Evolutionary conservation across 805 yeast genomes (phyloP).

Genomic region (Saturnispora halmiae): DNA sequence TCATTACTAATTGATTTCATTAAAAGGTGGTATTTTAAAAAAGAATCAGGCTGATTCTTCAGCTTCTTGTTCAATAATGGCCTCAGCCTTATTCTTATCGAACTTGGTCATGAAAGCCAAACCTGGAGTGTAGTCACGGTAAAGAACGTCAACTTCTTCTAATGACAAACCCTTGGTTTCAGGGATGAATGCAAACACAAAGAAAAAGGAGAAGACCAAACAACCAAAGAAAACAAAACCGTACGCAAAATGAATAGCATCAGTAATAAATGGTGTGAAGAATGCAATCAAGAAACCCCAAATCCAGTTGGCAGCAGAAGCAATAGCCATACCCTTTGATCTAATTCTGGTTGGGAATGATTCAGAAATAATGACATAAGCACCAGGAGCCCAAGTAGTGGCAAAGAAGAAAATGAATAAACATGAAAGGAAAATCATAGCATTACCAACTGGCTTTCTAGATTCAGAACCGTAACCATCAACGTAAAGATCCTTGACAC

Average conservation of each 20-base stretch:
- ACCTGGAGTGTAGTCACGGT: conserved; percentile 31
- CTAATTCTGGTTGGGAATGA: conserved; percentile 59
- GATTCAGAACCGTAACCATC: conserved; percentile 33
- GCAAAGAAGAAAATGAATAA: conserved; percentile 60
- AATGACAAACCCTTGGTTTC: conserved; percentile 50
- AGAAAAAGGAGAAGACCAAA: conserved; percentile 43
- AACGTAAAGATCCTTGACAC: conserved; percentile 39
- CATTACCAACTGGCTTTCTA: conserved; percentile 46
- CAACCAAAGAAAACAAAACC: conserved; percentile 52
- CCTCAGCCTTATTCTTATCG: conserved; percentile 14
- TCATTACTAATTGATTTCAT: neutral
- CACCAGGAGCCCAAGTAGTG: conserved; percentile 68
- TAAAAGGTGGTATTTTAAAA: neutral
- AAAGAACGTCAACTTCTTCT: conserved; percentile 49
- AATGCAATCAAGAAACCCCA: conserved; percentile 51
- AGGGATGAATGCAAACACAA: conserved; percentile 43
- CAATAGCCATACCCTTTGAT: conserved; percentile 54
- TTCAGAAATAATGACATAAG: conserved; percentile 58
- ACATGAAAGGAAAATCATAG: conserved; percentile 59
- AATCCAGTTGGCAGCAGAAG: conserved; percentile 58
- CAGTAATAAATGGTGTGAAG: conserved; percentile 48
- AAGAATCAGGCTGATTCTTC: neutral
- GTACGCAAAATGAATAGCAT: conserved; percentile 46
- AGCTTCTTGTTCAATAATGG: conserved; percentile 2
- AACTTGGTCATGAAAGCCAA: conserved; percentile 21